Evolutionary conservation across 257 asterid genomes (phyloP).

Genomic region (Datura wrightii): DNA sequence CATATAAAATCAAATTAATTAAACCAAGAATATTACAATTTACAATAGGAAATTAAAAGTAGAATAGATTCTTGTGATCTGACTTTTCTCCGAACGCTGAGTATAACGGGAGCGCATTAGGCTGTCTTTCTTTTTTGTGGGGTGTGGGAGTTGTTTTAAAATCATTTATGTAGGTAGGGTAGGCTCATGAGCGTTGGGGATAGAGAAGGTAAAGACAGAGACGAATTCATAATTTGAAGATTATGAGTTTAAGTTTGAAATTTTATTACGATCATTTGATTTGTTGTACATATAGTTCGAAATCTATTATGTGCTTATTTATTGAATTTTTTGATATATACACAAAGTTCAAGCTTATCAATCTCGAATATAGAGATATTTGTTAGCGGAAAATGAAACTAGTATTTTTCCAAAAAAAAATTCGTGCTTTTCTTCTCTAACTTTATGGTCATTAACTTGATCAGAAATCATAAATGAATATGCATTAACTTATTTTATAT

Average conservation of each 20-base stretch:
- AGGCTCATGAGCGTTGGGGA: too few relatives aligned
- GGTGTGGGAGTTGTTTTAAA: too few relatives aligned
- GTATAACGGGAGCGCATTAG: too few relatives aligned
- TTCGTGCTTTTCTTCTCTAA: background rate
- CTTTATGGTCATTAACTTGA: background rate
- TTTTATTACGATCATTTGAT: background rate
- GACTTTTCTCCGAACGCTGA: too few relatives aligned
- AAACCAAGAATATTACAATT: background rate
- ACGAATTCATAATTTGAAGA: background rate
- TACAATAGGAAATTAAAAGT: too few relatives aligned
- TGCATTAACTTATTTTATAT: background rate
- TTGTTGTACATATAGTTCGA: background rate
- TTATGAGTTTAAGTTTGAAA: background rate
- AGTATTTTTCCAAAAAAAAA: background rate
- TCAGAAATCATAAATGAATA: background rate
- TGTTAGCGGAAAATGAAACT: background rate
- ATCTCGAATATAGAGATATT: background rate
- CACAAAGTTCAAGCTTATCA: too few relatives aligned
- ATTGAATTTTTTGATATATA: background rate
- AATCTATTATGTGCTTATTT: background rate
- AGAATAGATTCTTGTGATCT: too few relatives aligned
- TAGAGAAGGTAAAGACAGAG: background rate
- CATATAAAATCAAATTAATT: too few relatives aligned
- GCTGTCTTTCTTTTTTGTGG: too few relatives aligned
- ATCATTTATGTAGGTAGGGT: too few relatives aligned